Base-by-base conservation (phyloP, 2,329 filamentous ascomycete genomes). In the Pleurostoma richardsiae region DNA sequence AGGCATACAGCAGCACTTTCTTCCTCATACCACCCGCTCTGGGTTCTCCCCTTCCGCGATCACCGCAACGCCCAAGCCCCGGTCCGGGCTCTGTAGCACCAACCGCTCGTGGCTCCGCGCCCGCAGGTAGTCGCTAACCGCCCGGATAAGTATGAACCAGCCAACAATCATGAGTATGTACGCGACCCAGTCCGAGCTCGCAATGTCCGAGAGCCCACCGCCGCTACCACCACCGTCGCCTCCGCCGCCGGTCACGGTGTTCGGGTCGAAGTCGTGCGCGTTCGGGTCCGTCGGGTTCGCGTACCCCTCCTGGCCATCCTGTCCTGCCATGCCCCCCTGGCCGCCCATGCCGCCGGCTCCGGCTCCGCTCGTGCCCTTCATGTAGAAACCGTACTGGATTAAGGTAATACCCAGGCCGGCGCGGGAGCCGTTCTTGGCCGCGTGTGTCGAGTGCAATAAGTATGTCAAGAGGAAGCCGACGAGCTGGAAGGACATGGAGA, bases 391-490 rank as follows among this genome's bases (percentile, higher is more conserved):
- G 61, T 95, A 97, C 65, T 97, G 92, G 42, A 99, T 90, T 8
- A 99, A 79, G 0, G 91, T 96, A 56, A 99, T 89, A 51, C 94
- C 94, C 43, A 99, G 84, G 45, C 94, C 94, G 44, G 92, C 91
- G 60, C 90, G 87, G 41, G 91, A 96, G 43, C 94, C 94, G 64
- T 99, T 96, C 72, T 99, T 99, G 58, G 94, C 94, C 4, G 94
- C 94, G 67, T 99, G 94, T 6, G 92, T 96, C 30, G 94, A 97
- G 76, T 99, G 94, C 3, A 99, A 80, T 48, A 99, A 88, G 66
- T 99, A 99, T 29, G 94, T 97, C 59, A 99, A 86, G 30, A 99
- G 82, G 77, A 99, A 99, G 45, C 94, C 94, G 68, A 96, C 89
- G 53, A 97, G 81, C 67, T 95, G 89, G 76, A 99, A 97, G 40